Conservation (phyloP, 257 asterid species). For the Solanum piurae region DNA sequence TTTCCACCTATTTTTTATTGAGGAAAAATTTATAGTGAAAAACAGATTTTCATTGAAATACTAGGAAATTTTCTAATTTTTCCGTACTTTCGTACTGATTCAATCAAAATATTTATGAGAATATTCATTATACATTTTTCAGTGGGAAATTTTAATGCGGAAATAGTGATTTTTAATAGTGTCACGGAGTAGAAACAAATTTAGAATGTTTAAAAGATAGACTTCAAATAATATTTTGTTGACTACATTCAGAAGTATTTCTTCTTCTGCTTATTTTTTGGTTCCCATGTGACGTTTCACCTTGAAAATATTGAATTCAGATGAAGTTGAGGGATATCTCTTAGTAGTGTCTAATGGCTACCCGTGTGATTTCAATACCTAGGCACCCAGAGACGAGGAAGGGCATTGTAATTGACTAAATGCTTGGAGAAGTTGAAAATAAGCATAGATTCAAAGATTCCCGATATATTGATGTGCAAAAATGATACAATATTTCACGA, state of each 20-base stretch:
- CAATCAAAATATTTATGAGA: no score
- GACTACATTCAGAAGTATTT: not conserved
- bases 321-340: not conserved
- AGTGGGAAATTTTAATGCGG: no score
- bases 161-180: not conserved
- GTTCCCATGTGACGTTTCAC: not conserved
- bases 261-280: no score
- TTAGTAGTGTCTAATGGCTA: not conserved
- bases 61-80: no score
- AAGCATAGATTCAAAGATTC: not conserved
- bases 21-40: no score
- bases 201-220: not conserved
- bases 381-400: not conserved
- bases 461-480: not conserved
- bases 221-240: not conserved
- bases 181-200: not conserved
- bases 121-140: no score
- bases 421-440: not conserved
- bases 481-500: not conserved
- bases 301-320: not conserved
- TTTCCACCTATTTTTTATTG: no score
- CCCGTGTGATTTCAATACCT: no score
- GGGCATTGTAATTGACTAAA: not conserved
- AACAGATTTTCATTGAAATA: no score
- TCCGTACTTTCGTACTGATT: no score